Evolutionary conservation across 179 eudicot species (phyloP), one percentile per base, ranked within the genome.

Genomic region (Beta lomatogona): DNA sequence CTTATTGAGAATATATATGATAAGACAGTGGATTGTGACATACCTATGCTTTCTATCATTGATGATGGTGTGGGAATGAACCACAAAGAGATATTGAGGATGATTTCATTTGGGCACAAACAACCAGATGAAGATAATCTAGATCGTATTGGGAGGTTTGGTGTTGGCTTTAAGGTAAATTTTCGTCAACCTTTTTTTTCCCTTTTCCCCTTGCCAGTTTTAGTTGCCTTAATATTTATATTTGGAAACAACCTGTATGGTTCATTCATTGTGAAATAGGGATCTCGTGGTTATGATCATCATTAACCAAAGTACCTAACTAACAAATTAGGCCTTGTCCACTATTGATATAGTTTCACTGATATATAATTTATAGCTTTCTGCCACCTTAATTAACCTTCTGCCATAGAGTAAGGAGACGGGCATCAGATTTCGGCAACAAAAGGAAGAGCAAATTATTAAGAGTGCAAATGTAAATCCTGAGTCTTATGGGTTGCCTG

Each of bases 41-140:
- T 91, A 77, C 92, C 97, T 60, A 88, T 93, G 97, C 86, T 93
- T 71, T 86, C 87, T 28, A 19, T 93, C 66, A 79, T 88, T 64
- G 96, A 93, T 83, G 88, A 93, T 84, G 97, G 97, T 41, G 82
- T 71, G 80, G 97, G 97, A 68, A 93, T 93, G 97, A 84, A 79
- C 77, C 93, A 90, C 85, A 74, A 79, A 59, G 92, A 91, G 77
- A 92, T 93, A 73, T 63, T 82, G 73, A 91, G 89, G 81, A 92
- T 93, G 95, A 21, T 90, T 78, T 86, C 94, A 70, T 93, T 93
- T 87, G 97, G 97, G 63, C 97, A 90, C 85, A 85, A 83, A 78
- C 89, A 87, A 85, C 87, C 87, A 31, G 91, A 91, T 71, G 87
- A 80, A 69, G 90, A 87, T 83, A 88, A 89, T 82, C 79, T 83